These are phyloP conservation scores for Erodium trifolium DNA, from an alignment of 441 rosid species.

Conservation along the genomic window DNA sequence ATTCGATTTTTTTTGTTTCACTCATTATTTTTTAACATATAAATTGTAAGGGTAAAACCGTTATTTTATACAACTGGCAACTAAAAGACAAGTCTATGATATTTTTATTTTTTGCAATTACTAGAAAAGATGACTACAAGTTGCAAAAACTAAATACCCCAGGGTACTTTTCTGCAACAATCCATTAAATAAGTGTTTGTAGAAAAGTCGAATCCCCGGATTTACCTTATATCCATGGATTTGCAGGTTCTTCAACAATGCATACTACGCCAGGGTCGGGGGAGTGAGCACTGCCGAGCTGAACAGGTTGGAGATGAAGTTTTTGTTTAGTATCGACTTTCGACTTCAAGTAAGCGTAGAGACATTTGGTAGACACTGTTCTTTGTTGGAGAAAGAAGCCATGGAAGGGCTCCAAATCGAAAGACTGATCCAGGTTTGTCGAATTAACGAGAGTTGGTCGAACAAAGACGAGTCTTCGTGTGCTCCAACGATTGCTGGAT, in stretches of 20 bases:
- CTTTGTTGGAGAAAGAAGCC: constrained; percentile 49
- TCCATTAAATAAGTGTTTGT: too few species aligned
- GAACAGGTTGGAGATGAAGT: constrained; percentile 74
- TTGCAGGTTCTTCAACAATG: constrained; percentile 75
- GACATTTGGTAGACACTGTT: constrained; percentile 52
- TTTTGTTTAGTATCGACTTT: constrained; percentile 69
- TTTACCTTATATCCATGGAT: not conserved
- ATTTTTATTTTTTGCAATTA: too few species aligned
- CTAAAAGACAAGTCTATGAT: too few species aligned
- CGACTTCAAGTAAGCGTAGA: constrained; percentile 57
- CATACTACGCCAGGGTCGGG: constrained; percentile 84
- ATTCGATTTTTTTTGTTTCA: too few species aligned
- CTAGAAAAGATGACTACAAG: too few species aligned
- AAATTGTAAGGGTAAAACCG: too few species aligned
- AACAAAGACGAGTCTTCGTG: constrained; percentile 40
- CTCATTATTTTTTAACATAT: too few species aligned
- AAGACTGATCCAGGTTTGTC: constrained; percentile 41
- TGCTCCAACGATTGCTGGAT: constrained; percentile 43
- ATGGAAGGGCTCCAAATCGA: constrained; percentile 42
- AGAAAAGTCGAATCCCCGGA: not conserved
- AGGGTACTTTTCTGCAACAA: too few species aligned
- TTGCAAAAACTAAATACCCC: too few species aligned
- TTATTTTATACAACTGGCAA: too few species aligned
- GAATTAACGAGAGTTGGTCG: constrained; percentile 50
- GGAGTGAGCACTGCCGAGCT: constrained; percentile 74